These are phyloP conservation scores for Fusarium globosum DNA, from an alignment of 2,329 filamentous ascomycete genomes.

Conservation along the genomic window DNA sequence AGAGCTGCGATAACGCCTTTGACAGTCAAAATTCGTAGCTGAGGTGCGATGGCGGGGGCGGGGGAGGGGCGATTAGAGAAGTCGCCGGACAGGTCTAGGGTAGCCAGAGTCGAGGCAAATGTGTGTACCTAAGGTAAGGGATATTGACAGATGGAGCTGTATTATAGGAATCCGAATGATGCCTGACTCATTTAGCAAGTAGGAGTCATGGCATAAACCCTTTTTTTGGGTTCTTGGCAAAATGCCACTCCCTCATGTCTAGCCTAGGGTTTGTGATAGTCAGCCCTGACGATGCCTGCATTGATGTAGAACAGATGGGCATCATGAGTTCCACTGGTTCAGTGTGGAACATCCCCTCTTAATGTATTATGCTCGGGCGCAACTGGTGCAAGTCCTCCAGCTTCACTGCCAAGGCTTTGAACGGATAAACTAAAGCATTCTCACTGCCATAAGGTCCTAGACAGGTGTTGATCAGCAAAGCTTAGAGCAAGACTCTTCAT, in stretches of 20 bases:
- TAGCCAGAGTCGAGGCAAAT: background rate
- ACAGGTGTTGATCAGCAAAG: background rate
- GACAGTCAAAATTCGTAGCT: constrained; percentile 39
- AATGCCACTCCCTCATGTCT: background rate
- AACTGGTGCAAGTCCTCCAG: background rate
- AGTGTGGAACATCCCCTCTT: background rate
- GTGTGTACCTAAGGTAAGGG: background rate
- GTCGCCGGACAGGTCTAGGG: constrained; percentile 20
- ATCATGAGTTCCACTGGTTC: background rate
- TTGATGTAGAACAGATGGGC: background rate
- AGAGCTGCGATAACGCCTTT: constrained; percentile 36
- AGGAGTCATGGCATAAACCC: background rate
- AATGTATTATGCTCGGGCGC: too few relatives aligned
- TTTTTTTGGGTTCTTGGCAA: background rate
- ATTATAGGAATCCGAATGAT: background rate
- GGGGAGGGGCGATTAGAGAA: constrained; percentile 35
- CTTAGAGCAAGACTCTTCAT: background rate
- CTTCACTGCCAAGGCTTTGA: background rate
- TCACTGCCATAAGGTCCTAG: background rate
- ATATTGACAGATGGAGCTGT: background rate
- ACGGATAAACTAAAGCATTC: background rate
- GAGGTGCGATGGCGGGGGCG: constrained; percentile 40
- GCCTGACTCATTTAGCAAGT: background rate
- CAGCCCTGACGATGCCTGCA: too few relatives aligned
- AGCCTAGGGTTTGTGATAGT: too few relatives aligned